A percentile compares a stretch with the other conserved stretches of the same genome.
phyloP scores from a whole-genome alignment of 116 monocot genomes.

The Dioscorea cayenensis region DNA sequence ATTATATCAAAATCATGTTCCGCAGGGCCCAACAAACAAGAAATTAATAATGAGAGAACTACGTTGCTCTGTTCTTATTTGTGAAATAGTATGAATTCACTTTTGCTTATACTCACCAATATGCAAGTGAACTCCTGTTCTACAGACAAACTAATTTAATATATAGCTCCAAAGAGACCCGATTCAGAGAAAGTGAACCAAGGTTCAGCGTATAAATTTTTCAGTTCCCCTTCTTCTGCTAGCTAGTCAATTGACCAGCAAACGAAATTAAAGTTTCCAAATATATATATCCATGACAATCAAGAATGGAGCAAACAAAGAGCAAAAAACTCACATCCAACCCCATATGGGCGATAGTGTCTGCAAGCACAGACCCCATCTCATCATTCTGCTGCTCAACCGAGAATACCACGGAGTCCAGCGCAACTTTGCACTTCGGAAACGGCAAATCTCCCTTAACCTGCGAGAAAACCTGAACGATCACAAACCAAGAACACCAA shows the following conservation, averaged over 20 bases:
- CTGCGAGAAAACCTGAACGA: slow-evolving; percentile 15
- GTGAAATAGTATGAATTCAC: too few relatives aligned
- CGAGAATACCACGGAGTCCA: slow-evolving; percentile 63
- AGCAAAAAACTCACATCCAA: slow-evolving; percentile 63
- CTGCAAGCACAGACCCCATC: slow-evolving; percentile 60
- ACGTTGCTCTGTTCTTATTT: too few relatives aligned
- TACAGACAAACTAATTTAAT: too few relatives aligned
- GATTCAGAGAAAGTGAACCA: not conserved
- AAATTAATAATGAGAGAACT: too few relatives aligned
- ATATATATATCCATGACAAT: not conserved
- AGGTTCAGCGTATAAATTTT: not conserved
- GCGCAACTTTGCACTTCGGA: slow-evolving; percentile 60
- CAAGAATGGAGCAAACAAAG: not conserved
- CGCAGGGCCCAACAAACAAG: too few relatives aligned
- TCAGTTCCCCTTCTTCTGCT: not conserved
- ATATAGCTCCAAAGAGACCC: too few relatives aligned
- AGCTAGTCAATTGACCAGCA: not conserved
- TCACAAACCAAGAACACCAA: not conserved
- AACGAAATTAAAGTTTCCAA: not conserved
- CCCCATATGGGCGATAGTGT: slow-evolving; percentile 74
- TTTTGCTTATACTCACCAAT: too few relatives aligned
- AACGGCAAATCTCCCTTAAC: slow-evolving; percentile 74
- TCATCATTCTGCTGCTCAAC: slow-evolving; percentile 39
- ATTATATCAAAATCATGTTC: not conserved
- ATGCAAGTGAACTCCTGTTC: too few relatives aligned